Percentiles rank a stretch among this genome's conserved stretches.
phyloP scores from a whole-genome alignment of 768 basidiomycete species.

The Cystofilobasidium macerans region DNA sequence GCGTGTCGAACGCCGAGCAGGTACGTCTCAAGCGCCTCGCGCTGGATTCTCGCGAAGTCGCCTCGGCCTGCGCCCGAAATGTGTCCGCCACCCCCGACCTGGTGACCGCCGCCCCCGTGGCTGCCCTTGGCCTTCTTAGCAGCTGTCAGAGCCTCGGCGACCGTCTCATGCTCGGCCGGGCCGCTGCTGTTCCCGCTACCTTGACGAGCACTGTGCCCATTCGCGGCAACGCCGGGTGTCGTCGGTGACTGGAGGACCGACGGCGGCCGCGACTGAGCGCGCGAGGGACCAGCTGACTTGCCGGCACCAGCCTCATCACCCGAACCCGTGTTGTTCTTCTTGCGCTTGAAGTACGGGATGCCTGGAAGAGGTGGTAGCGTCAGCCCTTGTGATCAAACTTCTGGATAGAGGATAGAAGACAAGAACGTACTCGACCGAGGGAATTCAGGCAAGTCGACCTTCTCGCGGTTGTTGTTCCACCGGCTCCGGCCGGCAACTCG shows the following conservation, averaged over 20 bases:
- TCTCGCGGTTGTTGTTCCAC: slow-evolving; percentile 42
- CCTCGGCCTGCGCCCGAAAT: slow-evolving; percentile 45
- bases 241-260: background rate
- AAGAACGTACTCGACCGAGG: slow-evolving; percentile 50
- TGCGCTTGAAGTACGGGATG: slow-evolving; percentile 70
- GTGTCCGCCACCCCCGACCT: slow-evolving; percentile 36
- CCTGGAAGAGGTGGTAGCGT: slow-evolving; percentile 47
- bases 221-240: too few species aligned
- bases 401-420: background rate
- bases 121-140: slow-evolving; percentile 44
- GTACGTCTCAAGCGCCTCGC: slow-evolving; percentile 76
- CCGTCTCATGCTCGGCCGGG: background rate
- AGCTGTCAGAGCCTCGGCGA: background rate
- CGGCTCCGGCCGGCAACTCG: slow-evolving; percentile 29
- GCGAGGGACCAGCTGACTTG: slow-evolving; percentile 33
- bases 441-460: slow-evolving; percentile 74
- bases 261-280: slow-evolving; percentile 2
- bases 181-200: too few species aligned
- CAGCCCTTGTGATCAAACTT: slow-evolving; percentile 4
- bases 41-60: slow-evolving; percentile 70
- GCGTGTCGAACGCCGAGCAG: slow-evolving; percentile 75
- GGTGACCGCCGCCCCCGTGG: slow-evolving; percentile 22
- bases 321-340: slow-evolving; percentile 11
- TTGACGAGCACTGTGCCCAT: too few species aligned
- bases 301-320: slow-evolving; percentile 48